A percentile compares a stretch with the other conserved stretches of the same genome.
These are phyloP conservation scores for Primulina tabacum DNA, from an alignment of 257 asterid species.

Conservation along the genomic window DNA sequence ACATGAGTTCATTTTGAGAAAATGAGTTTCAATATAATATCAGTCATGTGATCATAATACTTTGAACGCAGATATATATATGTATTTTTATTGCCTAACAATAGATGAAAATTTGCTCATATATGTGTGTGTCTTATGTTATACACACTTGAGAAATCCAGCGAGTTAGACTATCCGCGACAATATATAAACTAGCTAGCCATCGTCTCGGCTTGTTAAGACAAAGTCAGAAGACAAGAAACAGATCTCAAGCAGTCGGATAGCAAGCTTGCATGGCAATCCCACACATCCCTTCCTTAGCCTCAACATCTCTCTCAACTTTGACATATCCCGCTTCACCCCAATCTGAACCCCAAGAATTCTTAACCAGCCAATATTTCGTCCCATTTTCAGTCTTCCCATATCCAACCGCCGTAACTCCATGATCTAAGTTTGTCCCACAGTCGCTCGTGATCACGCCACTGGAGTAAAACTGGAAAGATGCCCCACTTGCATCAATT, in stretches of 20 bases:
- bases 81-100: no score
- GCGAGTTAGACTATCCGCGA: no score
- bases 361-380: constrained; percentile 46
- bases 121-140: no score
- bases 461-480: constrained; percentile 30
- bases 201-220: no score
- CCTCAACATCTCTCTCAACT: constrained; percentile 27
- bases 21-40: no score
- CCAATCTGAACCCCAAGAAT: constrained; percentile 41
- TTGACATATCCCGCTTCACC: constrained; percentile 37
- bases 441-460: constrained; percentile 42
- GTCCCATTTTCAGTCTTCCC: constrained; percentile 32
- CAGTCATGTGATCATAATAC: no score
- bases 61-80: no score
- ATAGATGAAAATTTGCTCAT: no score
- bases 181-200: no score
- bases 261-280: constrained; percentile 49
- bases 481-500: constrained; percentile 35
- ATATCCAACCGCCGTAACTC: constrained; percentile 39
- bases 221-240: neutral
- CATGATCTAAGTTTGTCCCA: constrained; percentile 41
- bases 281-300: constrained; percentile 34
- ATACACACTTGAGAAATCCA: no score
- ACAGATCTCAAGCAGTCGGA: constrained; percentile 33
- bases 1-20: no score